Conservation (phyloP, 1,284 basidiomycete genomes). For the Marasmius tenuissimus region DNA sequence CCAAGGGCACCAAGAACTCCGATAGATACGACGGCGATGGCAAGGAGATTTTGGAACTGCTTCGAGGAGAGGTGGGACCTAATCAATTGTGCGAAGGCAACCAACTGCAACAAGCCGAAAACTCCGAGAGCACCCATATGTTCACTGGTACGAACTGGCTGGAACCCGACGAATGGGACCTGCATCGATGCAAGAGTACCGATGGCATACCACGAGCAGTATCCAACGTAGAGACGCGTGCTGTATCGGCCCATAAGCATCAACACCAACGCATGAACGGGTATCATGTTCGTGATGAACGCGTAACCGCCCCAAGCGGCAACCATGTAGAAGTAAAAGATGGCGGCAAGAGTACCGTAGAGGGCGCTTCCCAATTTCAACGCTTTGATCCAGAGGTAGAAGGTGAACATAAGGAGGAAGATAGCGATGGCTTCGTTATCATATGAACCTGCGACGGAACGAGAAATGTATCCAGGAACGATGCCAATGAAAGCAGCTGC, state of each 20-base stretch:
- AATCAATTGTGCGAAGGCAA: slow-evolving; percentile 91
- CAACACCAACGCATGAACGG: slow-evolving; percentile 90
- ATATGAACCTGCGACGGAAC: slow-evolving; percentile 98
- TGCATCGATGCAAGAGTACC: slow-evolving; percentile 98
- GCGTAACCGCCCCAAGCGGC: slow-evolving; percentile 99
- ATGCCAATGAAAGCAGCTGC: slow-evolving; percentile 99
- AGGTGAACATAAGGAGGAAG: slow-evolving; percentile 99
- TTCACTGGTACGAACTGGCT: slow-evolving; percentile 96
- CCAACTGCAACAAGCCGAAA: slow-evolving; percentile 95
- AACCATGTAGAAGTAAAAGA: slow-evolving; percentile 99
- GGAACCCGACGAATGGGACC: slow-evolving; percentile 99
- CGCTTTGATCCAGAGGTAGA: slow-evolving; percentile 97
- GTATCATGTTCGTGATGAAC: slow-evolving; percentile 99
- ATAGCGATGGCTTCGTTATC: slow-evolving; percentile 99
- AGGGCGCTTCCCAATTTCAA: slow-evolving; percentile 92
- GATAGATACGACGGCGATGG: slow-evolving; percentile 65
- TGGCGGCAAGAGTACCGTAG: slow-evolving; percentile 86
- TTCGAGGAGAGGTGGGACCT: slow-evolving; percentile 89
- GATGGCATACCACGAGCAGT: slow-evolving; percentile 97
- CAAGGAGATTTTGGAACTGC: slow-evolving; percentile 88
- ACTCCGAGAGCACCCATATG: slow-evolving; percentile 99
- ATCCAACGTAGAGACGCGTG: slow-evolving; percentile 90
- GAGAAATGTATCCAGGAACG: slow-evolving; percentile 96
- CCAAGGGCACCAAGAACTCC: slow-evolving; percentile 75
- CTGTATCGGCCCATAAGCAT: slow-evolving; percentile 98